phyloP scores from a whole-genome alignment of 495 filamentous ascomycete species.

The Astrothelium subdiscretum region DNA sequence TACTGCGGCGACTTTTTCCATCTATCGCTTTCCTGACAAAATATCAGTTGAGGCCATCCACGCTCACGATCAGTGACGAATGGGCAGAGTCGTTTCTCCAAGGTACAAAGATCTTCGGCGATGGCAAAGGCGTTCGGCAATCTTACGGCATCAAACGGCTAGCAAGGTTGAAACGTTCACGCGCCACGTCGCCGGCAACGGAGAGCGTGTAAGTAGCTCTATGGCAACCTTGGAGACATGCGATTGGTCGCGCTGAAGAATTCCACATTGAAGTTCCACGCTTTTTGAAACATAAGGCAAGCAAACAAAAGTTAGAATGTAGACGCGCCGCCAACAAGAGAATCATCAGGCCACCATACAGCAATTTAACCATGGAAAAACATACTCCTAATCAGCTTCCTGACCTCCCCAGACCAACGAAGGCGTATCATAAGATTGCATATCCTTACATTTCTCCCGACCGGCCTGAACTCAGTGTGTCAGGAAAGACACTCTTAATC shows the following conservation, averaged over 20 bases:
- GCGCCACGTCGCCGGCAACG: background rate
- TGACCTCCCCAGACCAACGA: conserved; percentile 3
- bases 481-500: conserved; percentile 2
- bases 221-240: background rate
- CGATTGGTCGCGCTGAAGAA: background rate
- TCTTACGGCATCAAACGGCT: background rate
- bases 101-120: background rate
- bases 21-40: too few relatives aligned
- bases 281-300: too few relatives aligned
- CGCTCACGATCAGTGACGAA: too few relatives aligned
- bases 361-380: background rate
- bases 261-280: too few relatives aligned
- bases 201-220: background rate
- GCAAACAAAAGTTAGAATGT: too few relatives aligned
- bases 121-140: background rate
- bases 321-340: too few relatives aligned
- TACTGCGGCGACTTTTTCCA: too few relatives aligned
- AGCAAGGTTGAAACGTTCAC: too few relatives aligned
- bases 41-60: too few relatives aligned
- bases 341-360: too few relatives aligned
- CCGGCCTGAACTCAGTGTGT: conserved; percentile 2
- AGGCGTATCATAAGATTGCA: background rate
- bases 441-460: conserved; percentile 1
- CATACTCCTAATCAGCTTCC: background rate
- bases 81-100: too few relatives aligned